Conservation (phyloP, 1,284 basidiomycete species). For the Dichomitus squalens region DNA sequence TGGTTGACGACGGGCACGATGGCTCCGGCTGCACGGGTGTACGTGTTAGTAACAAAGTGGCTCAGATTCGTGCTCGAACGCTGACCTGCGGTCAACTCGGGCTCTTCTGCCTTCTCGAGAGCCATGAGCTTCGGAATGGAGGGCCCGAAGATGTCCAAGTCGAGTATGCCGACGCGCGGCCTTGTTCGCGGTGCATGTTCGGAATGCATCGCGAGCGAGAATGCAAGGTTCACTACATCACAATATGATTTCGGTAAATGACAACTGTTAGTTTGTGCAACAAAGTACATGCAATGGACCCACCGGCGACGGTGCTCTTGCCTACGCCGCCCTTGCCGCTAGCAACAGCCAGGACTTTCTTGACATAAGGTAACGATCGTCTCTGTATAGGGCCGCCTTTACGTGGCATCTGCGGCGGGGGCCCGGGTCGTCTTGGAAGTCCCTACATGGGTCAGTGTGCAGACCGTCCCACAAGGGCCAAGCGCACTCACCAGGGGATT, state of each 20-base stretch:
- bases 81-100: slow-evolving; percentile 74
- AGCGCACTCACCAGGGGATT: slow-evolving; percentile 44
- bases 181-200: slow-evolving; percentile 33
- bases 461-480: neutral
- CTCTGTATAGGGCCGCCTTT: slow-evolving; percentile 56
- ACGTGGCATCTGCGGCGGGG: slow-evolving; percentile 64
- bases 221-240: slow-evolving; percentile 84
- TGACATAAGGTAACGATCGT: slow-evolving; percentile 65
- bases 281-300: slow-evolving; percentile 17
- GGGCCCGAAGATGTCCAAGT: slow-evolving; percentile 96
- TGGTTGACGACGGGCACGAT: slow-evolving; percentile 89
- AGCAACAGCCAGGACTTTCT: slow-evolving; percentile 82
- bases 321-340: slow-evolving; percentile 98
- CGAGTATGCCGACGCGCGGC: slow-evolving; percentile 83
- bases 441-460: slow-evolving; percentile 41
- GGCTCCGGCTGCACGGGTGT: slow-evolving; percentile 59
- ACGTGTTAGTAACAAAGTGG: neutral
- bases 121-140: slow-evolving; percentile 97
- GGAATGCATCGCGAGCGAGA: slow-evolving; percentile 60
- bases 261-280: neutral
- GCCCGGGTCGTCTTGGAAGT: slow-evolving; percentile 46
- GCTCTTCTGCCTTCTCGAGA: slow-evolving; percentile 80
- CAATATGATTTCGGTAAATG: neutral
- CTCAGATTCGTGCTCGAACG: slow-evolving; percentile 4
- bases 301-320: slow-evolving; percentile 93